Percentiles rank a stretch among this genome's conserved stretches.
These are phyloP conservation scores for Puccinellia tenuiflora DNA, from an alignment of 176 grass and related monocot genomes.

Conservation along the genomic window DNA sequence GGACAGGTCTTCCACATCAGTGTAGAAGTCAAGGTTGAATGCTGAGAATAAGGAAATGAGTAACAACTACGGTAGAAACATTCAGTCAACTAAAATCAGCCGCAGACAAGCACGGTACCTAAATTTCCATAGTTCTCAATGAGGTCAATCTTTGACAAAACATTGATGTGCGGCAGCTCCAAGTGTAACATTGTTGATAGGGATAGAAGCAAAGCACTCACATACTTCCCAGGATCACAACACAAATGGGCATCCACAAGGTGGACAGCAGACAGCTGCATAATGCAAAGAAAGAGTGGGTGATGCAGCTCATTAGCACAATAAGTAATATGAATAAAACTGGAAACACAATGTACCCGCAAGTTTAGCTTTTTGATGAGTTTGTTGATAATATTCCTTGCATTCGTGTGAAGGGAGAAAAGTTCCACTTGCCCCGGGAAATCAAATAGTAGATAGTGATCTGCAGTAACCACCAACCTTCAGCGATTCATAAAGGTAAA, in stretches of 20 bases:
- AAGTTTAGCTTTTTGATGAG: slow-evolving; percentile 83
- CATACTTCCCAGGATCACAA: slow-evolving; percentile 98
- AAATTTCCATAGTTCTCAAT: slow-evolving; percentile 87
- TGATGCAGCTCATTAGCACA: background rate
- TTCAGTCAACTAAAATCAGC: slow-evolving; percentile 17
- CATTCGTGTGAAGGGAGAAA: slow-evolving; percentile 94
- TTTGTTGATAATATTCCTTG: slow-evolving; percentile 60
- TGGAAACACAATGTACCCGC: slow-evolving; percentile 41
- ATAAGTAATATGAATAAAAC: background rate
- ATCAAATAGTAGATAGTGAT: slow-evolving; percentile 97
- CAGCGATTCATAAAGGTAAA: background rate
- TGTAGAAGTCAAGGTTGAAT: slow-evolving; percentile 95
- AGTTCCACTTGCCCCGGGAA: slow-evolving; percentile 98
- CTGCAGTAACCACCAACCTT: slow-evolving; percentile 41
- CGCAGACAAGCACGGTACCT: slow-evolving; percentile 36
- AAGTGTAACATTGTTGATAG: slow-evolving; percentile 92
- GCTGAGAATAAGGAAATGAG: slow-evolving; percentile 49
- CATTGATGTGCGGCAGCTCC: slow-evolving; percentile 88
- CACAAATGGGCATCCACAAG: slow-evolving; percentile 92
- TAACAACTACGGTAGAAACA: background rate
- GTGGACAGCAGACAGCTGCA: slow-evolving; percentile 78
- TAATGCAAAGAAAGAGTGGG: slow-evolving; percentile 7
- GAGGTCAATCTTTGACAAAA: slow-evolving; percentile 96
- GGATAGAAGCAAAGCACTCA: slow-evolving; percentile 92
- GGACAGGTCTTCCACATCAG: slow-evolving; percentile 87